A percentile compares a stretch with the other conserved stretches of the same genome.
Evolutionary conservation across 192 early-diverging fungal genomes (phyloP).

Genomic region (Cladochytrium replicatum): DNA sequence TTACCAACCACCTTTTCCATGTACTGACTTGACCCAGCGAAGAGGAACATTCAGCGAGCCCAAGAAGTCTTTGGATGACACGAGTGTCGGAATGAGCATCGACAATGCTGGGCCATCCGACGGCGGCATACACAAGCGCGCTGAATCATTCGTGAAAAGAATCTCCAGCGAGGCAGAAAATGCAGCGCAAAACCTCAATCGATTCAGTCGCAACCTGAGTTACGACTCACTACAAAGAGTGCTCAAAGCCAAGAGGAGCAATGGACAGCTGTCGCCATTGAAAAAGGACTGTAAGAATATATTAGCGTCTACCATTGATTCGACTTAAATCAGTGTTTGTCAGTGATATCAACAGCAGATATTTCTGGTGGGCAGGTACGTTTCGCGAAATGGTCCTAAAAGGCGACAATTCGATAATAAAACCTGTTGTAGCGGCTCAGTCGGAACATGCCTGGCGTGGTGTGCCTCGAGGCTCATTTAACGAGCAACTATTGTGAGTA

Average conservation of each 20-base stretch:
- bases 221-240: slow-evolving; percentile 53
- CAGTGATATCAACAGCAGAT: too few species aligned
- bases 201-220: slow-evolving; percentile 35
- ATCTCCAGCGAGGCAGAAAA: slow-evolving; percentile 12
- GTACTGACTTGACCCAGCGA: too few species aligned
- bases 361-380: too few species aligned
- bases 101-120: neutral
- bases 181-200: too few species aligned
- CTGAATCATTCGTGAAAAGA: too few species aligned
- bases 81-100: slow-evolving; percentile 15
- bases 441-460: slow-evolving; percentile 23
- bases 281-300: too few species aligned
- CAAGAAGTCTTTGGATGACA: slow-evolving; percentile 22
- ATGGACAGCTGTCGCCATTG: slow-evolving; percentile 38
- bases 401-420: too few species aligned
- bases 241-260: slow-evolving; percentile 33
- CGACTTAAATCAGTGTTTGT: too few species aligned
- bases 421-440: slow-evolving; percentile 12
- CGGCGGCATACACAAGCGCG: slow-evolving; percentile 1
- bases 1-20: too few species aligned
- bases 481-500: slow-evolving; percentile 38
- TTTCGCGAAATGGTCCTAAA: too few species aligned
- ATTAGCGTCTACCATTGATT: too few species aligned
- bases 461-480: slow-evolving; percentile 35
- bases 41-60: too few species aligned